A percentile compares a stretch with the other conserved stretches of the same genome.
These are phyloP conservation scores for Aspergillus heteromorphus DNA, from an alignment of 495 filamentous ascomycete genomes.

Conservation along the genomic window DNA sequence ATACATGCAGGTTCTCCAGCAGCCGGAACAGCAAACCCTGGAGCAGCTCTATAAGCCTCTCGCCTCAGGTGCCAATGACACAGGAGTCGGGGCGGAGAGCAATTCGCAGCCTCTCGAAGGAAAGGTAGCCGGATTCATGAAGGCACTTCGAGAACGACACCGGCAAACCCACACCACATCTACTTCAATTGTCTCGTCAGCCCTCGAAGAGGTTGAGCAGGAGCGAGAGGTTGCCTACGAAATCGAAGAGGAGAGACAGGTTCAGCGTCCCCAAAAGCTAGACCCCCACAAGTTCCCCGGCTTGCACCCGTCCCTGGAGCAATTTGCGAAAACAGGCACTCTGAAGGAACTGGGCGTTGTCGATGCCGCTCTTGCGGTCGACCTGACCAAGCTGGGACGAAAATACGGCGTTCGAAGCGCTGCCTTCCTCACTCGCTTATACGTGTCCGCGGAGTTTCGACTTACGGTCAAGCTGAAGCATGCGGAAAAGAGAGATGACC, in stretches of 20 bases:
- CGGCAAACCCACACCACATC: background rate
- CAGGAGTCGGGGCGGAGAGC: no score
- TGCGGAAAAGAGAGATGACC: slow-evolving; percentile 27
- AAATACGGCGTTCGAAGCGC: slow-evolving; percentile 25
- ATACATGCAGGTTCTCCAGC: slow-evolving; percentile 33
- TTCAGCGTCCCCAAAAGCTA: slow-evolving; percentile 30
- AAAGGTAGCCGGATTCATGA: slow-evolving; percentile 16
- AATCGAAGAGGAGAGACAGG: slow-evolving; percentile 33
- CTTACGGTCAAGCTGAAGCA: slow-evolving; percentile 25
- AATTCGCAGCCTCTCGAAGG: background rate
- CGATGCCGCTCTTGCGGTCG: slow-evolving; percentile 28
- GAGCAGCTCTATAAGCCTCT: slow-evolving; percentile 39
- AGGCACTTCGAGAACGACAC: slow-evolving; percentile 19
- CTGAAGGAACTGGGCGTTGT: slow-evolving; percentile 17
- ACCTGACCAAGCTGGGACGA: slow-evolving; percentile 25
- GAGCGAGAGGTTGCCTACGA: slow-evolving; percentile 36
- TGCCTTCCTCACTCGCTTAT: slow-evolving; percentile 21
- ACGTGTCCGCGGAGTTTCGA: slow-evolving; percentile 36
- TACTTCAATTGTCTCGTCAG: slow-evolving; percentile 18
- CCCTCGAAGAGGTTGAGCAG: slow-evolving; percentile 49
- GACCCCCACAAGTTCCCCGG: slow-evolving; percentile 28
- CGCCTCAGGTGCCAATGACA: slow-evolving; percentile 5
- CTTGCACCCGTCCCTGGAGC: slow-evolving; percentile 29
- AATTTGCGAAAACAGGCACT: slow-evolving; percentile 34
- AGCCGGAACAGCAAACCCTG: slow-evolving; percentile 40